phyloP scores from a whole-genome alignment of 768 basidiomycete genomes.

The Epithele typhae region DNA sequence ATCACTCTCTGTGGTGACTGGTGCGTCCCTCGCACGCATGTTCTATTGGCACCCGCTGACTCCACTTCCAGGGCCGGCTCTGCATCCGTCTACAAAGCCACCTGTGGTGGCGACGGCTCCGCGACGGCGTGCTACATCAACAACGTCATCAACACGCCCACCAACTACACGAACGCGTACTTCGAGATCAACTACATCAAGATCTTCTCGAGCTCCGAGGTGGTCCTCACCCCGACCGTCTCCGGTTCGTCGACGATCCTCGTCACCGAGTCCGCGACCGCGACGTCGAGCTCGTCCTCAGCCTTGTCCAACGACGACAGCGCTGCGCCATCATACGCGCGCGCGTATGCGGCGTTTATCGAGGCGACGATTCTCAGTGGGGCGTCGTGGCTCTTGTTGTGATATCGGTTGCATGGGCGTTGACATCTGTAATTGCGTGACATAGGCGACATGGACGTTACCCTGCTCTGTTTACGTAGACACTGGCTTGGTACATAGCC shows the following conservation, averaged over 20 bases:
- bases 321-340: neutral
- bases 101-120: conserved; percentile 35
- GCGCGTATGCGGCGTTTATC: conserved; percentile 1
- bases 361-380: conserved; percentile 5
- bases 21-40: conserved; percentile 24
- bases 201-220: conserved; percentile 35
- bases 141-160: conserved; percentile 27
- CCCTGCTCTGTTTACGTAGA: too few relatives aligned
- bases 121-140: conserved; percentile 45
- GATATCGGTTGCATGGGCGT: too few relatives aligned
- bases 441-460: too few relatives aligned
- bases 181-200: conserved; percentile 62
- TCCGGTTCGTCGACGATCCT: conserved; percentile 6
- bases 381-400: conserved; percentile 7
- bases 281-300: neutral
- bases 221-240: conserved; percentile 4
- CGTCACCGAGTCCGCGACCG: conserved; percentile 9
- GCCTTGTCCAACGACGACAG: neutral
- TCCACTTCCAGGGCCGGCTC: conserved; percentile 44
- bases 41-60: neutral
- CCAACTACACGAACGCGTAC: conserved; percentile 43
- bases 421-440: too few relatives aligned
- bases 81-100: conserved; percentile 37
- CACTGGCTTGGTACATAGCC: too few relatives aligned
- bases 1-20: conserved; percentile 56